Evolutionary conservation across 331 rosid genomes (phyloP).

Genomic region (Rhamnella rubrinervis): DNA sequence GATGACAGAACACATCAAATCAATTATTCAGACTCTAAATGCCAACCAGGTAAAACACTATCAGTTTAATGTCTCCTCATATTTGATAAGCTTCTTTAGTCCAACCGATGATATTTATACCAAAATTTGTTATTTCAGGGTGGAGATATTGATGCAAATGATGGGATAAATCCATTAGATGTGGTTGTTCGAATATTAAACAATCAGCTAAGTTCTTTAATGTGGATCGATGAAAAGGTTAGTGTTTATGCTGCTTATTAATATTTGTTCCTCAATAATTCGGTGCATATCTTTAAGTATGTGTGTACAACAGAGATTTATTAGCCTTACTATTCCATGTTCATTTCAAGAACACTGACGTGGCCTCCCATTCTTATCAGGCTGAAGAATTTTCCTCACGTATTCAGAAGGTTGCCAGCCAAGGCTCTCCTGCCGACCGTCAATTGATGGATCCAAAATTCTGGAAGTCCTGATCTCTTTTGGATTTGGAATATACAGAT

Average conservation of each 20-base stretch:
- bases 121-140: constrained; percentile 47
- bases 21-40: constrained; percentile 81
- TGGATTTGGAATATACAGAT: background rate
- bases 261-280: background rate
- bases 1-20: constrained; percentile 91
- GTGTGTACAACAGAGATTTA: background rate
- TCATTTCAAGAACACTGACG: constrained; percentile 27
- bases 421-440: constrained; percentile 69
- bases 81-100: background rate
- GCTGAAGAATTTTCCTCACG: constrained; percentile 92
- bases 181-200: constrained; percentile 84
- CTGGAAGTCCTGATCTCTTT: constrained; percentile 56
- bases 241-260: constrained; percentile 22
- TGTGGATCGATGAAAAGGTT: constrained; percentile 99
- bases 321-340: background rate
- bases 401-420: constrained; percentile 68
- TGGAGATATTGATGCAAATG: constrained; percentile 73
- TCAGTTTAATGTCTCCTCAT: constrained; percentile 12
- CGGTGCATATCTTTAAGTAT: background rate
- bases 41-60: constrained; percentile 72
- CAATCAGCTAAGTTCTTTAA: constrained; percentile 87
- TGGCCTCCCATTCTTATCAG: constrained; percentile 36
- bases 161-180: constrained; percentile 86
- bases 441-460: constrained; percentile 50
- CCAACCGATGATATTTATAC: background rate